A percentile compares a stretch with the other conserved stretches of the same genome.
phyloP scores from a whole-genome alignment of 768 basidiomycete genomes.

The Lactarius quietus region DNA sequence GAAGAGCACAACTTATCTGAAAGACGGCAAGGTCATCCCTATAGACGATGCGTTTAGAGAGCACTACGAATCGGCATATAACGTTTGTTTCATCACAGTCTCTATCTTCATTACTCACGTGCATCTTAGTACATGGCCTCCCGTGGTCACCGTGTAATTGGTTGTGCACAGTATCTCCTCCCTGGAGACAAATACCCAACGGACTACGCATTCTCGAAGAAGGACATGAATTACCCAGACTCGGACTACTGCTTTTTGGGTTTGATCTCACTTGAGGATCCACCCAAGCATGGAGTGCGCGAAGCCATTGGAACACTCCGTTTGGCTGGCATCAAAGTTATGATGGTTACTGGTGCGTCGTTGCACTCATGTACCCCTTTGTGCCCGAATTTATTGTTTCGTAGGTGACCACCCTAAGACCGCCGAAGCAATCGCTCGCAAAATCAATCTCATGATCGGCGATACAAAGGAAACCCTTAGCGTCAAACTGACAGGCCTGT shows the following conservation, averaged over 20 bases:
- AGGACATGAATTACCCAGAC: slow-evolving; percentile 50
- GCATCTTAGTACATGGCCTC: slow-evolving; percentile 64
- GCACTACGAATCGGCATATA: slow-evolving; percentile 57
- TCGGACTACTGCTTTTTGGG: slow-evolving; percentile 61
- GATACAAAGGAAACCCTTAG: slow-evolving; percentile 61
- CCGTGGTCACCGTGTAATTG: slow-evolving; percentile 71
- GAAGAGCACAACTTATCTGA: slow-evolving; percentile 58
- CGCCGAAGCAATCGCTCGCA: slow-evolving; percentile 68
- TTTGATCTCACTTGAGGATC: slow-evolving; percentile 65
- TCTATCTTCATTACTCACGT: background rate
- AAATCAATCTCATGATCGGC: slow-evolving; percentile 65
- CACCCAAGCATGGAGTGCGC: slow-evolving; percentile 67
- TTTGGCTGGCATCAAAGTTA: slow-evolving; percentile 69
- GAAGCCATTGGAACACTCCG: slow-evolving; percentile 69
- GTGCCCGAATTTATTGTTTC: background rate
- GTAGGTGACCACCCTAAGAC: slow-evolving; percentile 69
- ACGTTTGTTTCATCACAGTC: slow-evolving; percentile 37
- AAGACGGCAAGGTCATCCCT: slow-evolving; percentile 45
- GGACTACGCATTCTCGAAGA: slow-evolving; percentile 51
- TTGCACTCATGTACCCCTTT: background rate
- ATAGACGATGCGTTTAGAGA: slow-evolving; percentile 54
- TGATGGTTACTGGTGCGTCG: slow-evolving; percentile 66
- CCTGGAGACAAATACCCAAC: slow-evolving; percentile 45
- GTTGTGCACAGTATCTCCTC: slow-evolving; percentile 61
- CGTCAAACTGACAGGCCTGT: slow-evolving; percentile 50